Evolutionary conservation across 225 moss, liverwort and hornwort species (phyloP), one percentile per base, ranked within the genome.

Genomic region (Thuidium tamariscinum): DNA sequence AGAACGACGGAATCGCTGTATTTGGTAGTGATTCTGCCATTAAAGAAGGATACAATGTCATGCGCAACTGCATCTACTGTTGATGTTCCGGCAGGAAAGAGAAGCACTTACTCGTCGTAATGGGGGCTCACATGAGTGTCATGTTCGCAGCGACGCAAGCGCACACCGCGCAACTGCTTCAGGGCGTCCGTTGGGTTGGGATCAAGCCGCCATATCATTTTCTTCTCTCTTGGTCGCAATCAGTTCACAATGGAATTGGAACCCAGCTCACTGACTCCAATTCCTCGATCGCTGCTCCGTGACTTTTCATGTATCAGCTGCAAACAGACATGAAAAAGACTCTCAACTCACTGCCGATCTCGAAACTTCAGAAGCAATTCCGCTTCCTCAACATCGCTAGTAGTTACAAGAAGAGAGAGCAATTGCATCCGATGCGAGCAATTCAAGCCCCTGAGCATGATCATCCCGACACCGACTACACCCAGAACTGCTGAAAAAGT

Each of bases 111-210:
- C 87, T 87, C 82, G 36, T 83, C 73, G 79, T 79, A 86, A 25
- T 76, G 87, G 29, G 86, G 62, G 41, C 61, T 80, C 60, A 88
- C 73, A 18, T 86, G 89, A 76, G 90, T 42, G 56, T 79, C 88
- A 41, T 91, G 90, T 4, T 88, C 90, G 62, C 83, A 57, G 69
- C 82, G 92, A 85, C 86, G 84, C 19, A 91, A 46, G 55, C 89
- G 90, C 34, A 93, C 90, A 19, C 92, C 92, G 57, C 86, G 93
- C 66, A 92, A 49, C 86, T 88, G 86, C 90, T 87, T 86, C 89
- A 88, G 44, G 51, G 87, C 49, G 82, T 57, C 70, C 30, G 71
- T 78, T 21, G 88, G 59, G 54, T 69, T 81, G 81, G 84, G 52
- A 62, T 85, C 89, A 64, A 85, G 41, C 64, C 87, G 71, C 89